Conservation (phyloP, 495 filamentous ascomycete species). For the Aspergillus haitiensis region DNA sequence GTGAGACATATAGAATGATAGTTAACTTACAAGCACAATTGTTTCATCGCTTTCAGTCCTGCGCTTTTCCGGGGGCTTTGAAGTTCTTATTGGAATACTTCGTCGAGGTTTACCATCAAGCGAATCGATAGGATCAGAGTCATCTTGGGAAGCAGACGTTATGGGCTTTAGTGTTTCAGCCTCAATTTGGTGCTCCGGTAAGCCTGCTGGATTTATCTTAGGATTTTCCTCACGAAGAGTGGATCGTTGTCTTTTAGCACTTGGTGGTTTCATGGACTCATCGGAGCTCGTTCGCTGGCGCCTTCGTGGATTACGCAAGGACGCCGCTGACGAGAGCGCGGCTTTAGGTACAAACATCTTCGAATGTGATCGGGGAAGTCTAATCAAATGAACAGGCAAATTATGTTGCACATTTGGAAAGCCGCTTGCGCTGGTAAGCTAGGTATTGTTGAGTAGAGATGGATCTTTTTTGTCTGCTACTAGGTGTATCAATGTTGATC, state of each 20-base stretch:
- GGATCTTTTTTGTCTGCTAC: neutral
- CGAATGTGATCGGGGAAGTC: neutral
- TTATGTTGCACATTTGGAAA: slow-evolving; percentile 1
- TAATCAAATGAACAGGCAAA: neutral
- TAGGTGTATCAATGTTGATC: neutral
- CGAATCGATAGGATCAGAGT: slow-evolving; percentile 10
- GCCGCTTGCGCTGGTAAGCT: neutral
- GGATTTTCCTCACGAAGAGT: slow-evolving; percentile 57
- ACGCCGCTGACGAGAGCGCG: slow-evolving; percentile 43
- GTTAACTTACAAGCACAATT: slow-evolving; percentile 58
- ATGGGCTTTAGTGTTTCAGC: slow-evolving; percentile 25
- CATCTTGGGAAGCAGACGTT: slow-evolving; percentile 12
- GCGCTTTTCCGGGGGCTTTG: slow-evolving; percentile 53
- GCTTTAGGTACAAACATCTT: slow-evolving; percentile 64
- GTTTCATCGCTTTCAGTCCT: slow-evolving; percentile 56
- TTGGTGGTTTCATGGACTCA: slow-evolving; percentile 63
- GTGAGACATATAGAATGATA: neutral
- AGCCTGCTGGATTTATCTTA: slow-evolving; percentile 28
- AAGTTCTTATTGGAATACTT: slow-evolving; percentile 60
- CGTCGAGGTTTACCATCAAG: slow-evolving; percentile 32
- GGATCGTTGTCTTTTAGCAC: slow-evolving; percentile 70
- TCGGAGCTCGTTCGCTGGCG: slow-evolving; percentile 66
- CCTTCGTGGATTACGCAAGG: slow-evolving; percentile 61
- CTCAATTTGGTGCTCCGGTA: slow-evolving; percentile 22
- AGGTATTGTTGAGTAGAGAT: no score